Conservation (phyloP, 2,329 filamentous ascomycete species). For the Huntiella bhutanensis region DNA sequence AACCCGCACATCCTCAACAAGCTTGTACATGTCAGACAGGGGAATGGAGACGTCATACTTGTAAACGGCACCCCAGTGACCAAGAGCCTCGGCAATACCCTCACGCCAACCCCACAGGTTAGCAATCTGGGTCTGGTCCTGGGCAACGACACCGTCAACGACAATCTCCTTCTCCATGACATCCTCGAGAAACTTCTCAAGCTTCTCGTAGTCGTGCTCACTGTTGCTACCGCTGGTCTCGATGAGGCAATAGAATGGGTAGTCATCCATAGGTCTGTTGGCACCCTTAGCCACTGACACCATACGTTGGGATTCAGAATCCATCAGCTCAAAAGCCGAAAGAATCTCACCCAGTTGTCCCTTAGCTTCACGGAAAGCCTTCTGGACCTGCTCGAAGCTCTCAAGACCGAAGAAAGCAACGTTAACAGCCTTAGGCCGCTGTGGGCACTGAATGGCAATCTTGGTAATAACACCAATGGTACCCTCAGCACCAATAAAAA, state of each 20-base stretch:
- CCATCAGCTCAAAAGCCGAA: constrained; percentile 96
- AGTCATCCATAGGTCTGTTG: constrained; percentile 63
- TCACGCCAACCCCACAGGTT: constrained; percentile 85
- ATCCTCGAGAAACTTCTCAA: constrained; percentile 75
- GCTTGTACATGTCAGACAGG: constrained; percentile 62
- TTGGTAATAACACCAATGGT: constrained; percentile 89
- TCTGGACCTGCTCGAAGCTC: constrained; percentile 74
- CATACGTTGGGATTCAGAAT: constrained; percentile 60
- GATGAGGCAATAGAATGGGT: constrained; percentile 91
- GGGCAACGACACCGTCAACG: constrained; percentile 72
- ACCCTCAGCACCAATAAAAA: constrained; percentile 90
- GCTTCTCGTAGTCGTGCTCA: constrained; percentile 84
- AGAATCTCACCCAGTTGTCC: constrained; percentile 81
- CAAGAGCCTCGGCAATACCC: constrained; percentile 73
- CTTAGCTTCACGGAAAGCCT: constrained; percentile 78
- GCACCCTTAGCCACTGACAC: constrained; percentile 57
- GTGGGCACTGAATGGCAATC: constrained; percentile 75
- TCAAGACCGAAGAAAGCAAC: constrained; percentile 87
- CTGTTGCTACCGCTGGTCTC: constrained; percentile 90
- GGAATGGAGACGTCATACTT: constrained; percentile 98
- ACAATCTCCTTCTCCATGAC: constrained; percentile 82
- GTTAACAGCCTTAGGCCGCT: constrained; percentile 71
- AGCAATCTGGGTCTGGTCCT: constrained; percentile 78
- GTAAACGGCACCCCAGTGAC: constrained; percentile 87
- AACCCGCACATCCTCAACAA: constrained; percentile 70